phyloP scores from a whole-genome alignment of 2,329 filamentous ascomycete species.

The Dothistroma septosporum region DNA sequence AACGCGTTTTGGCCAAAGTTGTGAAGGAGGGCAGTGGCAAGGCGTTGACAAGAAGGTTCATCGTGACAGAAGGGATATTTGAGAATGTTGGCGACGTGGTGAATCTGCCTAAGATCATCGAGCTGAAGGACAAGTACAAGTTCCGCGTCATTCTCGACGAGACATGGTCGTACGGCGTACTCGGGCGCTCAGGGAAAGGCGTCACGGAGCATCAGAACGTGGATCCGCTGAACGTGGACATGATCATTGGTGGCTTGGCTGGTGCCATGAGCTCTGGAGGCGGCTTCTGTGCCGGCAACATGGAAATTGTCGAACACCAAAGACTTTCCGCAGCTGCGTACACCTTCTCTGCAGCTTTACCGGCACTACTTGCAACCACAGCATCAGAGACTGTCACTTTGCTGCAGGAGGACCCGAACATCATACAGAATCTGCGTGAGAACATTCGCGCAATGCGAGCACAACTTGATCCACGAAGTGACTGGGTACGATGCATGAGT shows the following conservation, averaged over 20 bases:
- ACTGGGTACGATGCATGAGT: constrained; percentile 85
- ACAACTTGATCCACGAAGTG: constrained; percentile 86
- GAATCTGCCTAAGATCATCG: constrained; percentile 82
- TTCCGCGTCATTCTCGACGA: constrained; percentile 97
- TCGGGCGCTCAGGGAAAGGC: constrained; percentile 85
- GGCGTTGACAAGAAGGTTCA: constrained; percentile 85
- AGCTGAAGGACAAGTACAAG: constrained; percentile 93
- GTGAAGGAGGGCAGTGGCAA: constrained; percentile 84
- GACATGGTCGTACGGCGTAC: constrained; percentile 93
- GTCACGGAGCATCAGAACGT: constrained; percentile 96
- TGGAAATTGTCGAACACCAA: constrained; percentile 93
- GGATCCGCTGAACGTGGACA: constrained; percentile 86
- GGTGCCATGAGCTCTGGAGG: constrained; percentile 88
- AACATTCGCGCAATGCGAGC: constrained; percentile 80
- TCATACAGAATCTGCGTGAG: constrained; percentile 73
- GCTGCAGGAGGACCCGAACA: constrained; percentile 80
- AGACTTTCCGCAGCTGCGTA: constrained; percentile 89
- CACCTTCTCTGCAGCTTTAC: constrained; percentile 91
- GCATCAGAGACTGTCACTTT: constrained; percentile 85
- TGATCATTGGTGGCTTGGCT: constrained; percentile 91
- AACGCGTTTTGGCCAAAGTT: constrained; percentile 77
- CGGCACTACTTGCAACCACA: constrained; percentile 91
- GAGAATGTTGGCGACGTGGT: constrained; percentile 83
- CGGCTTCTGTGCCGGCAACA: constrained; percentile 88
- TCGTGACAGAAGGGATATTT: constrained; percentile 92